Percentiles rank a stretch among this genome's conserved stretches.
Evolutionary conservation across 495 filamentous ascomycete genomes (phyloP).

Genomic region (Penicillium daleae): DNA sequence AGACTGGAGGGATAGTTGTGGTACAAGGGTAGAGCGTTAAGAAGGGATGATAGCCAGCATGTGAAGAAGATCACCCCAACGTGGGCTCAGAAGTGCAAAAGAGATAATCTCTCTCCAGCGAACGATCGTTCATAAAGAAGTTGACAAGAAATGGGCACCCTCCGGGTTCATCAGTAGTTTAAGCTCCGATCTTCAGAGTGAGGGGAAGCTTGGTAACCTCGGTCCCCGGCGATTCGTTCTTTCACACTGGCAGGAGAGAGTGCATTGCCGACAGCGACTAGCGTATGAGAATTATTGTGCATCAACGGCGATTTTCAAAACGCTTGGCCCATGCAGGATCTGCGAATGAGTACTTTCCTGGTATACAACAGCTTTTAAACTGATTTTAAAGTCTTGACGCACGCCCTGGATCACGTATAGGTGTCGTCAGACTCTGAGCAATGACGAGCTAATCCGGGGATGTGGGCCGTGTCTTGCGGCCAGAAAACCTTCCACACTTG

Average conservation of each 20-base stretch:
- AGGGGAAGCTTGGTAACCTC: constrained; percentile 22
- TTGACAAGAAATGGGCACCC: not conserved
- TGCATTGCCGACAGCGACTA: not conserved
- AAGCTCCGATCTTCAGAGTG: not conserved
- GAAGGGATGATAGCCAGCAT: constrained; percentile 3
- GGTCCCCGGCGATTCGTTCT: constrained; percentile 5
- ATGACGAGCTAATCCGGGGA: not conserved
- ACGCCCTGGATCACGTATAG: no score
- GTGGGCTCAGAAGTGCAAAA: not conserved
- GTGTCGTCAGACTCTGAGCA: no score
- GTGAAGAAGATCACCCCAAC: not conserved
- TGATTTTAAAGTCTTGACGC: no score
- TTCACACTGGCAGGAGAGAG: no score
- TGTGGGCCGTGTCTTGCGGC: not conserved
- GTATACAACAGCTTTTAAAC: no score
- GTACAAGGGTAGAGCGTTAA: not conserved
- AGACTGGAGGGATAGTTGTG: not conserved
- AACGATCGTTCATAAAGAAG: not conserved
- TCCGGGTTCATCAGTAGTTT: not conserved
- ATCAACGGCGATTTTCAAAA: not conserved
- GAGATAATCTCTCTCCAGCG: not conserved
- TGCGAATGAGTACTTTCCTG: no score
- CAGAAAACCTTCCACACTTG: not conserved
- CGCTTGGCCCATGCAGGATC: not conserved
- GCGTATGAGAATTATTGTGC: not conserved